These are phyloP conservation scores for Neodidymelliopsis sp. DNA, from an alignment of 2,329 filamentous ascomycete genomes.

Conservation along the genomic window DNA sequence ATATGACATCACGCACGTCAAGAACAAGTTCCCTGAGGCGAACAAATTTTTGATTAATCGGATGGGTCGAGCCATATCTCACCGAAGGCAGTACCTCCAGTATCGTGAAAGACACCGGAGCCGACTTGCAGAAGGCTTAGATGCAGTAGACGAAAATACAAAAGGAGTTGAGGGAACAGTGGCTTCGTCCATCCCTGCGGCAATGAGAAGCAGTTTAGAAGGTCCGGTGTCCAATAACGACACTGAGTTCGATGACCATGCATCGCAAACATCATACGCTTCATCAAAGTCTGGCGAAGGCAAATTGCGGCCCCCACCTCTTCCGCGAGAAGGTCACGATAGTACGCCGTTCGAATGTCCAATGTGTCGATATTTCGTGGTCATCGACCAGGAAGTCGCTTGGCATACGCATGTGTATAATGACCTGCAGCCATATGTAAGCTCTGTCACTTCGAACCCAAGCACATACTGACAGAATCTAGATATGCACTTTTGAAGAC, in stretches of 20 bases:
- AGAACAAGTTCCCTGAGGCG: conserved; percentile 32
- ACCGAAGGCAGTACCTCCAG: conserved; percentile 38
- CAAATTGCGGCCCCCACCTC: not conserved
- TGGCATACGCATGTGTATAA: not conserved
- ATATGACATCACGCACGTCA: conserved; percentile 36
- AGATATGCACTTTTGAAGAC: too few relatives aligned
- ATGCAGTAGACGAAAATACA: not conserved
- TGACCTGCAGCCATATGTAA: not conserved
- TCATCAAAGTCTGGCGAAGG: conserved; percentile 16
- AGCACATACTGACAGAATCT: too few relatives aligned
- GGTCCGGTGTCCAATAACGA: conserved; percentile 11
- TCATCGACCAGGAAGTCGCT: not conserved
- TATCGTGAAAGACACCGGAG: conserved; percentile 40
- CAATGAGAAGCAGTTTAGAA: not conserved
- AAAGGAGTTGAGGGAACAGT: not conserved
- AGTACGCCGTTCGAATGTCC: not conserved
- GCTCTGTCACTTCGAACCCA: not conserved
- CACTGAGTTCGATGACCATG: conserved; percentile 16
- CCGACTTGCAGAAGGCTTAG: conserved; percentile 28
- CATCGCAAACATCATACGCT: conserved; percentile 36
- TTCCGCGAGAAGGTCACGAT: not conserved
- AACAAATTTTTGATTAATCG: conserved; percentile 27
- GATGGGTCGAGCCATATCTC: conserved; percentile 40
- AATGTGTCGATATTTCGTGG: not conserved
- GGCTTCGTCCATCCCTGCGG: not conserved